phyloP scores from a whole-genome alignment of 768 basidiomycete species.

The Termitomyces sp. region DNA sequence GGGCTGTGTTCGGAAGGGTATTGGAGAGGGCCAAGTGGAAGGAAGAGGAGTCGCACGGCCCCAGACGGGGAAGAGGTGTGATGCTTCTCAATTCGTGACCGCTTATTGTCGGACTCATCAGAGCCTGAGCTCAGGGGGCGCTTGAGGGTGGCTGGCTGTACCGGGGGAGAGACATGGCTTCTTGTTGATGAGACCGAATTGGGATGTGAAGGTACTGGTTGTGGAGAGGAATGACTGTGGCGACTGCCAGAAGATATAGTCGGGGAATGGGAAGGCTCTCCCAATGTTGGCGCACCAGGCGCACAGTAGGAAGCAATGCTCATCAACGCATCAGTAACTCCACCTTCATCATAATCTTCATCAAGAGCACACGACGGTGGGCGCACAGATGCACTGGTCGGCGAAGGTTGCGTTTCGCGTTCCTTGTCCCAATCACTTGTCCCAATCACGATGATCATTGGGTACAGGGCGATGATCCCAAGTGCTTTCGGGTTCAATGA shows the following conservation, averaged over 20 bases:
- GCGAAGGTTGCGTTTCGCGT: slow-evolving; percentile 76
- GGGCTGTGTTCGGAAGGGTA: slow-evolving; percentile 69
- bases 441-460: slow-evolving; percentile 46
- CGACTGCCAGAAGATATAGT: slow-evolving; percentile 59
- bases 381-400: slow-evolving; percentile 57
- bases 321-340: slow-evolving; percentile 76
- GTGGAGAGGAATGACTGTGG: slow-evolving; percentile 48
- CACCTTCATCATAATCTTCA: slow-evolving; percentile 91
- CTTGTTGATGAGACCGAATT: slow-evolving; percentile 67
- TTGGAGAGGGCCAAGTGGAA: slow-evolving; percentile 66
- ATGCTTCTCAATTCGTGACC: slow-evolving; percentile 62
- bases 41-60: slow-evolving; percentile 56
- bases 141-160: slow-evolving; percentile 49
- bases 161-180: slow-evolving; percentile 63
- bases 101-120: slow-evolving; percentile 61
- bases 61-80: slow-evolving; percentile 49
- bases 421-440: too few relatives aligned
- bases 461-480: slow-evolving; percentile 63
- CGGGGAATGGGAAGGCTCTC: slow-evolving; percentile 50
- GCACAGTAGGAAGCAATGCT: slow-evolving; percentile 52
- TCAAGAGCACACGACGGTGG: slow-evolving; percentile 73
- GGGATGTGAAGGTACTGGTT: slow-evolving; percentile 53
- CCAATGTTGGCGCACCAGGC: slow-evolving; percentile 28
- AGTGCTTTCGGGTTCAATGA: slow-evolving; percentile 47
- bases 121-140: slow-evolving; percentile 67